These are phyloP conservation scores for Dendrobium chrysotoxum DNA, from an alignment of 106 monocot genomes.

Conservation along the genomic window DNA sequence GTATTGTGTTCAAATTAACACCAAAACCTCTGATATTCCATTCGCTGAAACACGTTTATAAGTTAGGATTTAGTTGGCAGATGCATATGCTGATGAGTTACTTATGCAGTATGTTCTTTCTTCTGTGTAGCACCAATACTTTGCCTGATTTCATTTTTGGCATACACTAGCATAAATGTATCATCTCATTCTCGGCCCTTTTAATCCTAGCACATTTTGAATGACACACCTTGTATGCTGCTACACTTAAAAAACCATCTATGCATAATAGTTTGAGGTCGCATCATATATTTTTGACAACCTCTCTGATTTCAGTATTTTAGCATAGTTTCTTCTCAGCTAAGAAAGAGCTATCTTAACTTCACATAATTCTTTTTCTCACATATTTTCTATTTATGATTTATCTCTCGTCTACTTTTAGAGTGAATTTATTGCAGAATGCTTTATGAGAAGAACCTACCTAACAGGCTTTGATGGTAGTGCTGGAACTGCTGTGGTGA, in stretches of 20 bases:
- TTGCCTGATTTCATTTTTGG: background rate
- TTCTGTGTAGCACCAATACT: background rate
- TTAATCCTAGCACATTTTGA: background rate
- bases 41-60: background rate
- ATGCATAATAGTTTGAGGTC: background rate
- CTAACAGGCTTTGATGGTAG: conserved; percentile 80
- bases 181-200: background rate
- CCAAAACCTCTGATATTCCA: background rate
- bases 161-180: background rate
- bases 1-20: background rate
- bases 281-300: background rate
- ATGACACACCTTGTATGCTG: background rate
- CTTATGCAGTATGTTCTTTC: background rate
- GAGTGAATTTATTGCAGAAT: conserved; percentile 90
- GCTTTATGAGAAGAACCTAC: conserved; percentile 69
- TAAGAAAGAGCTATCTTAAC: background rate
- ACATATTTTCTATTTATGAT: background rate
- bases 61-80: background rate
- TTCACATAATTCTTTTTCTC: background rate
- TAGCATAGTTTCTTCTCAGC: background rate
- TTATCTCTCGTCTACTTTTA: conserved; percentile 13
- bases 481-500: conserved; percentile 91
- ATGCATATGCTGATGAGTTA: background rate
- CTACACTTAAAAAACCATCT: background rate
- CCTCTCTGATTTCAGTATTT: background rate